phyloP scores from a whole-genome alignment of 768 basidiomycete genomes.

The Tulasnella sp. region DNA sequence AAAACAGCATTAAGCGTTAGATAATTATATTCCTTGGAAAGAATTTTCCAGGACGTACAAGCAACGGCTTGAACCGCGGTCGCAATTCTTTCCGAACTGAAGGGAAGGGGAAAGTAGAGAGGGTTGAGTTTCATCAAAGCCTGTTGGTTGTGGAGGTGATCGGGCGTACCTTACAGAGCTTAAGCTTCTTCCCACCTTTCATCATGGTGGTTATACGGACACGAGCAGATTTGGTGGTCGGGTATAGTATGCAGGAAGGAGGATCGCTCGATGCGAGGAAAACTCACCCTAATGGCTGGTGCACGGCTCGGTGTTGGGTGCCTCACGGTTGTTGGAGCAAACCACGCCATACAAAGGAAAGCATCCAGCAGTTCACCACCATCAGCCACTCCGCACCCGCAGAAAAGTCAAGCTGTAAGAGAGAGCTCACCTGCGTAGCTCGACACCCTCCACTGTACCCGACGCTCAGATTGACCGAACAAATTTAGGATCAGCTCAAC shows the following conservation, averaged over 20 bases:
- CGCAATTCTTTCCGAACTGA: neutral
- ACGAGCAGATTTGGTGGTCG: neutral
- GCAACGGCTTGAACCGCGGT: neutral
- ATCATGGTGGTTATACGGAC: neutral
- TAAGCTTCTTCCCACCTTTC: neutral
- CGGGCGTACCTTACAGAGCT: neutral
- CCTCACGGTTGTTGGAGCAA: neutral
- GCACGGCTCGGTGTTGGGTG: neutral
- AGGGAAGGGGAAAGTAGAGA: neutral
- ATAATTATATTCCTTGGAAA: neutral
- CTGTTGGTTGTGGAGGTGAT: neutral
- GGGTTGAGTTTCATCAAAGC: neutral
- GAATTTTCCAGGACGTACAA: neutral
- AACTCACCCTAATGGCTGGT: neutral
- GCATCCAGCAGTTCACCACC: neutral
- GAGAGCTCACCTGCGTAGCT: neutral
- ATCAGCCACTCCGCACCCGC: neutral
- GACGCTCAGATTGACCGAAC: neutral
- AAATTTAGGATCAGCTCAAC: neutral
- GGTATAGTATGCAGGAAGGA: neutral
- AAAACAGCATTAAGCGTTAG: neutral
- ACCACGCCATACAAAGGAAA: neutral
- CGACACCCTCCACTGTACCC: neutral
- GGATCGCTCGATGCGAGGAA: neutral
- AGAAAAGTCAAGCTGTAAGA: neutral